Conservation (phyloP, 2,329 filamentous ascomycete genomes). For the Lithohypha guttulata region DNA sequence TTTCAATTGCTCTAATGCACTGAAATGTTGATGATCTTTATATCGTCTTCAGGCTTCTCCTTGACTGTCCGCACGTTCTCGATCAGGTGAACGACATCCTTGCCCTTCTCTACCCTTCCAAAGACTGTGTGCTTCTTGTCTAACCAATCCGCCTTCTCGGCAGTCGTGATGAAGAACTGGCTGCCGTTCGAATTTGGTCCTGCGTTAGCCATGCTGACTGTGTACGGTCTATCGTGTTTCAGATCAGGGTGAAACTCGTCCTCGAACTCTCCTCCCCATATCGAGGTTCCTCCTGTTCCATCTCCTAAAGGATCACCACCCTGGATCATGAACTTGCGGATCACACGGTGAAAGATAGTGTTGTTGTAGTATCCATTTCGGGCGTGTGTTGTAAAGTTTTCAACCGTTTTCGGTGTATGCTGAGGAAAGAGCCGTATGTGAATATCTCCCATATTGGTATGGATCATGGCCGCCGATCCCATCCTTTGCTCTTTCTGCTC, state of each 20-base stretch:
- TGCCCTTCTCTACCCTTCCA: constrained; percentile 73
- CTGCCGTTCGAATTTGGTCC: constrained; percentile 90
- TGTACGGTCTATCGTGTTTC: constrained; percentile 92
- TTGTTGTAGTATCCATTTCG: constrained; percentile 92
- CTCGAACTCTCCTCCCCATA: constrained; percentile 85
- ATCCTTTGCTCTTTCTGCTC: constrained; percentile 57
- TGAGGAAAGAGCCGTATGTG: constrained; percentile 87
- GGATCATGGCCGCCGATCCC: constrained; percentile 70
- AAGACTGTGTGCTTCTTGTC: constrained; percentile 97
- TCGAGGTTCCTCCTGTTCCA: constrained; percentile 80
- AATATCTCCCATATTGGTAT: constrained; percentile 91
- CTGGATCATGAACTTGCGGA: constrained; percentile 97
- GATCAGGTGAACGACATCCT: constrained; percentile 93
- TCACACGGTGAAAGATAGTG: constrained; percentile 93
- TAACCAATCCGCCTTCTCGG: constrained; percentile 87
- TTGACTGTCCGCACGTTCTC: constrained; percentile 78
- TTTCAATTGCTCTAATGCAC: constrained; percentile 20
- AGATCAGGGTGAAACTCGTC: constrained; percentile 79
- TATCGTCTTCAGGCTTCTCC: constrained; percentile 93
- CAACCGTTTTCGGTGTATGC: constrained; percentile 84
- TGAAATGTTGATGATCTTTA: constrained; percentile 85
- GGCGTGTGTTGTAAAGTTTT: constrained; percentile 92
- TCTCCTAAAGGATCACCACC: constrained; percentile 77
- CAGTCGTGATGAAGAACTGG: constrained; percentile 85
- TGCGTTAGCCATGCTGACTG: constrained; percentile 94